Conservation (phyloP, 306 rosid genomes). For the Cicer judaicum region DNA sequence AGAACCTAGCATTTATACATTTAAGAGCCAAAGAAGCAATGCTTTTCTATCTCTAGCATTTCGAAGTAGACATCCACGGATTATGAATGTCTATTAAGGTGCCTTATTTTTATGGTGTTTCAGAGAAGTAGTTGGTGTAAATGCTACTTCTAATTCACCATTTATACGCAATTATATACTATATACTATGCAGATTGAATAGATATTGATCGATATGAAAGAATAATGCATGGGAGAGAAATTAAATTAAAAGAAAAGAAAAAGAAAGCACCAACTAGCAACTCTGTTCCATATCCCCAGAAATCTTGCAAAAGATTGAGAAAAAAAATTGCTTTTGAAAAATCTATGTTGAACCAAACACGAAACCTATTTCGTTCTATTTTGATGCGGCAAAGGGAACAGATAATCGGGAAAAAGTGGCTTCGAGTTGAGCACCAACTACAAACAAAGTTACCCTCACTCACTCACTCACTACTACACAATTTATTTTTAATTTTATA, state of each 20-base stretch:
- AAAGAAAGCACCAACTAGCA: slow-evolving; percentile 31
- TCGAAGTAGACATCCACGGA: slow-evolving; percentile 52
- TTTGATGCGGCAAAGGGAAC: slow-evolving; percentile 79
- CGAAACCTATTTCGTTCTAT: slow-evolving; percentile 66
- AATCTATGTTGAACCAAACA: slow-evolving; percentile 66
- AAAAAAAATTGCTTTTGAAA: slow-evolving; percentile 30
- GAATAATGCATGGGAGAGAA: slow-evolving; percentile 49
- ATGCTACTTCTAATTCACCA: slow-evolving; percentile 46
- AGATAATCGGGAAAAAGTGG: slow-evolving; percentile 69
- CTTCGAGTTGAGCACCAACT: slow-evolving; percentile 79
- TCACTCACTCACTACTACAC: background rate
- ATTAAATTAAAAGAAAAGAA: background rate
- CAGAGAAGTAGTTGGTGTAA: slow-evolving; percentile 61
- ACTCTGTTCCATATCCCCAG: slow-evolving; percentile 44
- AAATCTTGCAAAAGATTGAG: slow-evolving; percentile 44
- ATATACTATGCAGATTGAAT: too few relatives aligned
- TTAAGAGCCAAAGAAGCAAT: slow-evolving; percentile 44
- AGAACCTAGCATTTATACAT: slow-evolving; percentile 49
- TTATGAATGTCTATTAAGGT: slow-evolving; percentile 54
- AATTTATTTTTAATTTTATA: slow-evolving; percentile 19
- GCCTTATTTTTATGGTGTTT: slow-evolving; percentile 48
- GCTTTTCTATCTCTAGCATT: slow-evolving; percentile 45
- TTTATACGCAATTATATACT: slow-evolving; percentile 32
- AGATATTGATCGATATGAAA: too few relatives aligned
- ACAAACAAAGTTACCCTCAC: slow-evolving; percentile 44